phyloP scores from a whole-genome alignment of 2,329 filamentous ascomycete genomes.

The Fusarium sp. region DNA sequence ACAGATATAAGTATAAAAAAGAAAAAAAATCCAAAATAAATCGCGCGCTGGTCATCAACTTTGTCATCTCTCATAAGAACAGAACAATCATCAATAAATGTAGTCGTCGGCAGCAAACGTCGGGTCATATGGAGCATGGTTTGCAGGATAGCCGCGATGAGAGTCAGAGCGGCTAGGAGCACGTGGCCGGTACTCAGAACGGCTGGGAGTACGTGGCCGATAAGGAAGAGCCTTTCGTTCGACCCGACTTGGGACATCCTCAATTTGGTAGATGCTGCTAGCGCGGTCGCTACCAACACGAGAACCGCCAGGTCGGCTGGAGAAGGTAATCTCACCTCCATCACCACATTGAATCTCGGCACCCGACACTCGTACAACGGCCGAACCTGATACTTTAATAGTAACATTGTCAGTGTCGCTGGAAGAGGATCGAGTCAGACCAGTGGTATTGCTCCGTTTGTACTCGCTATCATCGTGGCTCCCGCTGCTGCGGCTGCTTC shows the following conservation, averaged over 20 bases:
- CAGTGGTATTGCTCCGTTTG: conserved; percentile 73
- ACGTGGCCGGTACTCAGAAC: conserved; percentile 63
- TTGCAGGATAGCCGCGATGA: conserved; percentile 54
- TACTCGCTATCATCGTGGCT: conserved; percentile 76
- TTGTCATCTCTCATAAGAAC: conserved; percentile 51
- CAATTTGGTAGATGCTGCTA: conserved; percentile 64
- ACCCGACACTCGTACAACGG: conserved; percentile 70
- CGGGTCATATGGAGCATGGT: conserved; percentile 53
- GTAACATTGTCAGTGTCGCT: conserved; percentile 73
- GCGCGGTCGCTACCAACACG: conserved; percentile 67
- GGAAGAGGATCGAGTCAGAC: conserved; percentile 68
- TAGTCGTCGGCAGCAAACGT: conserved; percentile 49
- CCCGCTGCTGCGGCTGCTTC: conserved; percentile 71
- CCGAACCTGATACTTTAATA: conserved; percentile 71
- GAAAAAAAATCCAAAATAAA: conserved; percentile 33
- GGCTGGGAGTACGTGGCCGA: conserved; percentile 65
- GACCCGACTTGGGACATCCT: conserved; percentile 63
- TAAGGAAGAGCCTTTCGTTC: conserved; percentile 62
- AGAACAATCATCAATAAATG: conserved; percentile 50
- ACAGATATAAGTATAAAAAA: conserved; percentile 36
- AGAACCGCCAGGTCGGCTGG: conserved; percentile 52
- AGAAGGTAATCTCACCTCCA: conserved; percentile 73
- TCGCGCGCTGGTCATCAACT: conserved; percentile 50
- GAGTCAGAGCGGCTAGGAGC: conserved; percentile 67
- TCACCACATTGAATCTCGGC: conserved; percentile 72